Conservation (phyloP, 495 filamentous ascomycete genomes). For the Xylaria castorea region DNA sequence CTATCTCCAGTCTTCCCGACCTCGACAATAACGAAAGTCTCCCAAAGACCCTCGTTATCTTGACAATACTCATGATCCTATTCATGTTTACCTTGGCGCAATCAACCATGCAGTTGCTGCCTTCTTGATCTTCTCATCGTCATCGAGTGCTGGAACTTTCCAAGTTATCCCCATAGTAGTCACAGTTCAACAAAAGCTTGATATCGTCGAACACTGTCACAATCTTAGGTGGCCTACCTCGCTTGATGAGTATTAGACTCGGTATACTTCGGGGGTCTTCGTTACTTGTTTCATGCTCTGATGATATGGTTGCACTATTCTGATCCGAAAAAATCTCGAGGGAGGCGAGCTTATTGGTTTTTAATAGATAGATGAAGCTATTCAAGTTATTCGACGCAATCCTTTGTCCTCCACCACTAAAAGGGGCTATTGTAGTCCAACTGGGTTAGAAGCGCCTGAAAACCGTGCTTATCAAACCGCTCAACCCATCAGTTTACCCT, state of each 20-base stretch:
- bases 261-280: not conserved
- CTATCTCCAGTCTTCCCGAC: not conserved
- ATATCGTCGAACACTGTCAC: not conserved
- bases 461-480: not conserved
- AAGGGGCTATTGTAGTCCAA: not conserved
- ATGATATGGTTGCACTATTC: not conserved
- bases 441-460: not conserved
- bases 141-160: not conserved
- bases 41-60: not conserved
- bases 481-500: not conserved
- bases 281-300: not conserved
- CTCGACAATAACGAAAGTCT: not conserved
- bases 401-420: not conserved
- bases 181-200: not conserved
- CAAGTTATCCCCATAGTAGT: not conserved
- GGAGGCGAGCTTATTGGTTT: not conserved
- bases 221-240: not conserved
- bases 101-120: not conserved
- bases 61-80: not conserved
- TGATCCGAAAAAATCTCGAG: not conserved
- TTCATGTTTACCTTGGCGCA: not conserved
- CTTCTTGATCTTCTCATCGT: not conserved
- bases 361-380: too few species aligned
- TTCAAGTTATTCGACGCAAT: not conserved
- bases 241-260: not conserved